These are phyloP conservation scores for Bassia scoparia DNA, from an alignment of 148 eudicot genomes.

Conservation along the genomic window DNA sequence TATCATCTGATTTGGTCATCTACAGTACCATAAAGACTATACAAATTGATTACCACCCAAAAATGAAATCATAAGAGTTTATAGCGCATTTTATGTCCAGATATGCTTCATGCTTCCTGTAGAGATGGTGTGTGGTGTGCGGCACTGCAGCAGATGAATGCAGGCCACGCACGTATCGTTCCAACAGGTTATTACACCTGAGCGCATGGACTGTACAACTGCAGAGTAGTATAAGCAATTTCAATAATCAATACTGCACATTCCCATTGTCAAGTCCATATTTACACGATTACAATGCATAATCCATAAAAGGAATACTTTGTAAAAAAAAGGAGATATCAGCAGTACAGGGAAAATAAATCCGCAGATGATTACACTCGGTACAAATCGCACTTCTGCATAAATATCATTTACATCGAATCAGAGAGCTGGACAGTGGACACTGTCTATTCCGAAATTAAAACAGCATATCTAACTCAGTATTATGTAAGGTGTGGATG, in stretches of 20 bases:
- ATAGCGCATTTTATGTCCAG: too few relatives aligned
- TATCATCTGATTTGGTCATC: too few relatives aligned
- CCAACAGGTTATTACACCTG: too few relatives aligned
- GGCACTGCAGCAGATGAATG: too few relatives aligned
- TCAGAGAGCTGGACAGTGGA: neutral
- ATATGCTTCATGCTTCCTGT: too few relatives aligned
- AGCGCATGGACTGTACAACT: too few relatives aligned
- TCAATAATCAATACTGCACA: neutral
- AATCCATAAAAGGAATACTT: neutral
- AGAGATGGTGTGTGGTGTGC: too few relatives aligned
- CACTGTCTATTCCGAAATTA: neutral
- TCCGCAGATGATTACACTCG: neutral
- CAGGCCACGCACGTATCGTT: too few relatives aligned
- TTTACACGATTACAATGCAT: neutral
- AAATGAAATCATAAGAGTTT: too few relatives aligned
- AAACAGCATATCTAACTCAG: conserved; percentile 13
- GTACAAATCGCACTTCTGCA: neutral
- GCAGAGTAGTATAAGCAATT: too few relatives aligned
- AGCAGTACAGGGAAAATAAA: neutral
- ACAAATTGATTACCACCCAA: too few relatives aligned
- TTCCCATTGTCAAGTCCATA: neutral
- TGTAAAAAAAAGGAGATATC: neutral
- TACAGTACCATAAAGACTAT: too few relatives aligned
- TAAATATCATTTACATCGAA: conserved; percentile 3
- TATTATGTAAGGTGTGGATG: neutral